Percentiles rank a stretch among this genome's conserved stretches.
Evolutionary conservation across 805 yeast species (phyloP).

Genomic region (Blastobotrys muscicola): DNA sequence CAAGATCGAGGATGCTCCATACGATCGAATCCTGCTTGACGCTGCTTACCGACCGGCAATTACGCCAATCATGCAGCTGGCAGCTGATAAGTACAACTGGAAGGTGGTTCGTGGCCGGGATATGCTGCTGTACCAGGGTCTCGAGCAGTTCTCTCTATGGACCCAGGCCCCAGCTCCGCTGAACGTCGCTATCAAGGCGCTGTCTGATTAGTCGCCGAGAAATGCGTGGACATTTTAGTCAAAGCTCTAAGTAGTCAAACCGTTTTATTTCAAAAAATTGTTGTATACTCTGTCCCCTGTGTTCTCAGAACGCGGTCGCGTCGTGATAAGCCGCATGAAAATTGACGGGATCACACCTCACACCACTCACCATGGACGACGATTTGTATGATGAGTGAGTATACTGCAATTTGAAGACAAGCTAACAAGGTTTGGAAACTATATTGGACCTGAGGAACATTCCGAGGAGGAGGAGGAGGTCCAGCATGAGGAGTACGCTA

Average conservation of each 20-base stretch:
- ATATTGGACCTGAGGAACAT: conserved; percentile 24
- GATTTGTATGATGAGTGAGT: conserved; percentile 65
- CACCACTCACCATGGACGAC: conserved; percentile 35
- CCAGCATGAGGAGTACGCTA: conserved; percentile 9
- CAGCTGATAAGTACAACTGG: conserved; percentile 57
- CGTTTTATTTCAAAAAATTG: no score
- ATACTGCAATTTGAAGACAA: neutral
- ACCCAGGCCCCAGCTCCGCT: conserved; percentile 32
- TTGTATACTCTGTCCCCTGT: no score
- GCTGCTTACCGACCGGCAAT: conserved; percentile 90
- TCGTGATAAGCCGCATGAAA: no score
- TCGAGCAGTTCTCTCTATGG: conserved; percentile 75
- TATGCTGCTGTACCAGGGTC: conserved; percentile 90
- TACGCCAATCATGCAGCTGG: conserved; percentile 79
- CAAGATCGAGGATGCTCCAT: conserved; percentile 31
- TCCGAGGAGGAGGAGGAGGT: conserved; percentile 19
- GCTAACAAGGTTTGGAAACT: conserved; percentile 27
- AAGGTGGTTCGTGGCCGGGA: conserved; percentile 82
- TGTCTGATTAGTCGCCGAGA: neutral
- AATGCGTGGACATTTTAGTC: no score
- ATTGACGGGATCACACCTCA: no score
- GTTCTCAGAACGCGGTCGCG: no score
- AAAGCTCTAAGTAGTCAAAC: no score
- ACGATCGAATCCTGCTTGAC: conserved; percentile 58
- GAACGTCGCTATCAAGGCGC: conserved; percentile 9